These are phyloP conservation scores for Suhomyces ambrosiae DNA, from an alignment of 1,139 yeast genomes.

Conservation along the genomic window DNA sequence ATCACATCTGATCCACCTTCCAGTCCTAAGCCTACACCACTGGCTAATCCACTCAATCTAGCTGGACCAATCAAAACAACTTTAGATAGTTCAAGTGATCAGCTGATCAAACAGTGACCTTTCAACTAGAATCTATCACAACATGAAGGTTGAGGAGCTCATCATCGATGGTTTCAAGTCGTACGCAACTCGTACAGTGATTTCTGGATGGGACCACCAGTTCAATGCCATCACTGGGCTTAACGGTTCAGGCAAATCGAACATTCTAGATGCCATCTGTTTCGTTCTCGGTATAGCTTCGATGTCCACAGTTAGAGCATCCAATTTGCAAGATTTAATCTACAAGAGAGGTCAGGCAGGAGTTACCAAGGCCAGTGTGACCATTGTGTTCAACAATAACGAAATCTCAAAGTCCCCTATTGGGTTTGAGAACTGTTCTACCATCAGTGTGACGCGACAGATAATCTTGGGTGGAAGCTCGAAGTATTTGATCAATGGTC, in stretches of 20 bases:
- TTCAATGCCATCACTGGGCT: conserved; percentile 97
- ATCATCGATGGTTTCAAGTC: conserved; percentile 98
- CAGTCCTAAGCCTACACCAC: too few species aligned
- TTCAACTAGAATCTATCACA: too few species aligned
- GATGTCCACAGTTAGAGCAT: conserved; percentile 92
- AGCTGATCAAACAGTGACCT: too few species aligned
- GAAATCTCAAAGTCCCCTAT: conserved; percentile 80
- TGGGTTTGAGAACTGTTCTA: conserved; percentile 78
- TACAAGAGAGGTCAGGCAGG: conserved; percentile 98
- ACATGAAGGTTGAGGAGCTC: conserved; percentile 91
- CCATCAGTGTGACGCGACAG: conserved; percentile 91
- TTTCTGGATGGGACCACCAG: conserved; percentile 92
- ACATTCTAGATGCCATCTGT: conserved; percentile 93
- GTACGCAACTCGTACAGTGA: conserved; percentile 95
- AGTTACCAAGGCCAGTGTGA: conserved; percentile 93
- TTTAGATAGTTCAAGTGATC: neutral
- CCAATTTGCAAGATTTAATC: conserved; percentile 88
- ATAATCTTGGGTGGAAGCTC: conserved; percentile 89
- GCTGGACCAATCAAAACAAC: too few species aligned
- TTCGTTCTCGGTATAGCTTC: conserved; percentile 97
- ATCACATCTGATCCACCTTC: neutral
- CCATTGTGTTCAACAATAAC: conserved; percentile 87
- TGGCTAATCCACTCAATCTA: neutral
- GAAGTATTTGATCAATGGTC: conserved; percentile 92
- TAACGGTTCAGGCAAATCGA: conserved; percentile 96